Evolutionary conservation across 2,329 filamentous ascomycete genomes (phyloP), one percentile per base, ranked within the genome.

Genomic region (Aspergillus tanneri): DNA sequence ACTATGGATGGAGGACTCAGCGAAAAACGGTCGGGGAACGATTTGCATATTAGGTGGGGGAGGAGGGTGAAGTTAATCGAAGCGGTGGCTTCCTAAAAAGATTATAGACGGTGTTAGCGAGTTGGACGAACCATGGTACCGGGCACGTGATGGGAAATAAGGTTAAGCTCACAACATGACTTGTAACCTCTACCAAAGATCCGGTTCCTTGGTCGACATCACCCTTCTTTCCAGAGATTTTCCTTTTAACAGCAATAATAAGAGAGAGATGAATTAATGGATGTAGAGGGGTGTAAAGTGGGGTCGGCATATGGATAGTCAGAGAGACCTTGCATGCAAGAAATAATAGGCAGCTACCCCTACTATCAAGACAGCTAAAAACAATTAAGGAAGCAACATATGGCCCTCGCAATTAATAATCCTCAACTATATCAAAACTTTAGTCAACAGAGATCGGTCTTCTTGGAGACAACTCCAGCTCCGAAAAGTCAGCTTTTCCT

Each of bases 1-100:
- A 79, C 56, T 86, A 86, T 55, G 75, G 74, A 2, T 65, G 72
- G 61, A 71, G 67, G 52, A 78, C 78, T 55, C 44, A 46, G 23
- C 53, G 60, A 46, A 56, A 57, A 19, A 47, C 51, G 38, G 35
- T 46, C 5, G 56, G 55, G 6, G 59, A 60, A 45, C 58, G 30
- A 30, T 63, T 59, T 49, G 60, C 63, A 8, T 66, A 66, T 57
- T 66, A 44, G 2, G 14, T 27, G 24, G 24, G 42, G 19, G 8
- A 11, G 27, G 38, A 32, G 10, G 4, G 14, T 37, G 34, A 35
- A 39, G 42, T 35, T n/a, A n/a, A 36, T n/a, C 4, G 4, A 9
- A 8, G 11, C 3, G 21, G 11, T 4, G 21, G n/a, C 10, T 36
- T 36, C 7, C 5, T 9, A 18, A 8, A 28, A n/a, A 8, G 12